Conservation (phyloP, 495 filamentous ascomycete species). For the Aspergillus kassunensis region DNA sequence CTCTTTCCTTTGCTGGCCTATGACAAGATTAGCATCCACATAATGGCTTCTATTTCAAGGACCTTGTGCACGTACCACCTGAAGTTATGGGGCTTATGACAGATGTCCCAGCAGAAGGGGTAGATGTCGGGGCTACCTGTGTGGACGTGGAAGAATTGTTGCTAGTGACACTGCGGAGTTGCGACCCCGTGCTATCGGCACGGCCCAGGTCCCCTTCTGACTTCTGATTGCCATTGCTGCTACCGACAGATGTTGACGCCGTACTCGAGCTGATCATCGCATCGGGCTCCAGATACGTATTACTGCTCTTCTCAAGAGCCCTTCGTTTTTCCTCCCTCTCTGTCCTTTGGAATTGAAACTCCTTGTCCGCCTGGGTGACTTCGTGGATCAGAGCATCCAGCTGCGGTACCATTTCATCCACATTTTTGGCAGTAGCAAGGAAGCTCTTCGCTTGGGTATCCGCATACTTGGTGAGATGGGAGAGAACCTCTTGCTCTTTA, state of each 20-base stretch:
- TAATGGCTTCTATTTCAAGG: background rate
- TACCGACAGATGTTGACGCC: conserved; percentile 23
- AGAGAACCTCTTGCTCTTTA: conserved; percentile 96
- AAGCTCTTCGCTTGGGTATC: conserved; percentile 85
- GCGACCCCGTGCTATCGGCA: conserved; percentile 68
- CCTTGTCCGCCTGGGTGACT: conserved; percentile 88
- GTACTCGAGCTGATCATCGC: conserved; percentile 26
- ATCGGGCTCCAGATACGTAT: conserved; percentile 75
- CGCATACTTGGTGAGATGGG: conserved; percentile 91
- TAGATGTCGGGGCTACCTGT: conserved; percentile 38
- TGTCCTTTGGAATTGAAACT: conserved; percentile 88
- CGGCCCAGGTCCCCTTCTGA: conserved; percentile 65
- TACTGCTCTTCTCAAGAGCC: conserved; percentile 82
- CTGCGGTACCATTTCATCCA: conserved; percentile 84
- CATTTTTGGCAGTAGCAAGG: conserved; percentile 74
- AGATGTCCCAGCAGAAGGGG: conserved; percentile 26
- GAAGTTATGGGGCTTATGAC: conserved; percentile 33
- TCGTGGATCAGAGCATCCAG: conserved; percentile 87
- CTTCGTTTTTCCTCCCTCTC: conserved; percentile 92
- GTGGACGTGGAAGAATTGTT: conserved; percentile 46
- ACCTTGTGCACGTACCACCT: conserved; percentile 28
- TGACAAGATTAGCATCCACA: conserved; percentile 31
- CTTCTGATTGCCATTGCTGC: conserved; percentile 36
- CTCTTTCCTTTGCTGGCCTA: conserved; percentile 70
- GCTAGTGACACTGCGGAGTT: conserved; percentile 48